Conservation (phyloP, 148 eudicot genomes). For the Chenopodium quinoa region DNA sequence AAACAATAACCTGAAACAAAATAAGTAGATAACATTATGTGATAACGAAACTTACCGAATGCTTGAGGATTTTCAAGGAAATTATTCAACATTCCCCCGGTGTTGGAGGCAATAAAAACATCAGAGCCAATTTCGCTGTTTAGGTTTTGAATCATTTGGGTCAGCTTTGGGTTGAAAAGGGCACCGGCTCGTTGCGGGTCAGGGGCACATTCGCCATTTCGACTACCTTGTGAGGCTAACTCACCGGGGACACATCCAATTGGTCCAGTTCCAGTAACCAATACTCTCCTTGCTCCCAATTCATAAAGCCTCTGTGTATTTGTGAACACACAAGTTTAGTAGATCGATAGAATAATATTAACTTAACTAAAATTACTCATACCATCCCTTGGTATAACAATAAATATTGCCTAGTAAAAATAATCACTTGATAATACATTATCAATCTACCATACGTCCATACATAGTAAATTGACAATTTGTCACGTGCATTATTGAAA, state of each 20-base stretch:
- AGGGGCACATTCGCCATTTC: conserved; percentile 53
- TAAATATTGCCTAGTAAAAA: too few relatives aligned
- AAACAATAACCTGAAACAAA: not conserved
- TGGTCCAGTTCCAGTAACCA: conserved; percentile 82
- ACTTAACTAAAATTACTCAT: too few relatives aligned
- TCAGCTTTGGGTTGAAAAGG: conserved; percentile 37
- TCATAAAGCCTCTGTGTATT: conserved; percentile 55
- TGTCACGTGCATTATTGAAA: too few relatives aligned
- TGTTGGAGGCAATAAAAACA: conserved; percentile 49
- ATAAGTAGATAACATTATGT: not conserved
- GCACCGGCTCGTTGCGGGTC: conserved; percentile 34
- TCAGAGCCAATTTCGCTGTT: conserved; percentile 47
- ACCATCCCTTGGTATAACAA: too few relatives aligned
- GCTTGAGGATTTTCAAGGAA: conserved; percentile 60
- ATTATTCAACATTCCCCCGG: conserved; percentile 39
- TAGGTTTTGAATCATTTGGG: conserved; percentile 32
- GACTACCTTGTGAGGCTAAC: conserved; percentile 39
- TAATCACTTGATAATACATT: too few relatives aligned
- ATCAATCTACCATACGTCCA: too few relatives aligned
- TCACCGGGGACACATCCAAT: conserved; percentile 77
- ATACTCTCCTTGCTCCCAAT: conserved; percentile 61
- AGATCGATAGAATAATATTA: too few relatives aligned
- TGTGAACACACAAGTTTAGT: not conserved
- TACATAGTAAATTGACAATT: too few relatives aligned
- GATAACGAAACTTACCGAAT: conserved; percentile 37